Evolutionary conservation across 2,329 filamentous ascomycete genomes (phyloP), one percentile per base, ranked within the genome.

Genomic region (Botrytis medusae): DNA sequence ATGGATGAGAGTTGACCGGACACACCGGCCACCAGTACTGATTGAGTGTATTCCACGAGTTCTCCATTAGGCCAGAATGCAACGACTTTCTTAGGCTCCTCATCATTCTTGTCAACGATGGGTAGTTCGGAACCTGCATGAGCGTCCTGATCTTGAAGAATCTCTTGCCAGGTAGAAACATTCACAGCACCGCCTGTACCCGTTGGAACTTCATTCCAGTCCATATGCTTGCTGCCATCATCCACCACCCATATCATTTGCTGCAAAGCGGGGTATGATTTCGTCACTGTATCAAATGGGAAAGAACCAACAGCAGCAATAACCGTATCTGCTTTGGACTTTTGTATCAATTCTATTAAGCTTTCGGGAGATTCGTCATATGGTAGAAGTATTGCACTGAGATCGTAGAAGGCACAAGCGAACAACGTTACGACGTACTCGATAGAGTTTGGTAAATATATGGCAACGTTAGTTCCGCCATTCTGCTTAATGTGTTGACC

Each of bases 211-310:
- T 95, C 93, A 78, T 93, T 95, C 95, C 95, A 99, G 83, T 97
- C 95, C 87, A 99, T 92, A 81, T 98, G 95, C 78, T 90, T 89
- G 84, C 91, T 98, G 60, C 94, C 94, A 79, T 94, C 89, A 79
- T 98, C 95, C 8, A 97, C 94, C 20, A 98, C 95, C 93, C 95
- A 98, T 78, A 98, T 88, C 46, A 97, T 87, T 77, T 94, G 90
- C 75, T 90, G 91, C 63, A 99, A 86, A 54, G 88, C 87, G 8
- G 91, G 87, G 79, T 93, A 94, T 71, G 86, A 87, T 78, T 91
- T 89, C 70, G 90, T 87, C 20, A 97, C 87, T 54, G 87, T 84
- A 75, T 94, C 91, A 61, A 97, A 89, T 34, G 96, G 93, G 73
- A 98, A 88, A n/a, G 92, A 90, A 60, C 96, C 96, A 4, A 95